Percentiles rank a stretch among this genome's conserved stretches.
phyloP scores from a whole-genome alignment of 2,329 filamentous ascomycete species.

The Pochonia chlamydosporia region DNA sequence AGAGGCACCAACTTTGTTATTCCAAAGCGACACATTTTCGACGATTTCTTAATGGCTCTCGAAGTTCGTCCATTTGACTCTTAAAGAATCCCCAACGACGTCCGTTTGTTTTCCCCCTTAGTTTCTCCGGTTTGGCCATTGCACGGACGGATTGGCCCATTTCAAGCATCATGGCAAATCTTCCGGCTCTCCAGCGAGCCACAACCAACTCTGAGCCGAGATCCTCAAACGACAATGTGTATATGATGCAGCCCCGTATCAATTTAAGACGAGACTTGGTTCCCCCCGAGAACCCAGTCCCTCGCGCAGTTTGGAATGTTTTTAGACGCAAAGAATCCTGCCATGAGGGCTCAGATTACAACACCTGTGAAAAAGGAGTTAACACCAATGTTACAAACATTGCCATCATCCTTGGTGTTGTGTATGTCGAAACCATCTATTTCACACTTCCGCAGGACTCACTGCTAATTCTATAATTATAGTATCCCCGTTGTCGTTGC shows the following conservation, averaged over 20 bases:
- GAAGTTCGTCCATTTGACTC: conserved; percentile 9
- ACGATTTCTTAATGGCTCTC: conserved; percentile 16
- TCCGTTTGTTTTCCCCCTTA: too few species aligned
- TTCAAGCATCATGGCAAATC: conserved; percentile 6
- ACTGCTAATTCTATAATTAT: conserved; percentile 7
- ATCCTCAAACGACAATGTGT: conserved; percentile 11
- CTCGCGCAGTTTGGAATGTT: conserved; percentile 10
- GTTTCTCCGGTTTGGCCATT: too few species aligned
- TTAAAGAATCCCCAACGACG: not conserved
- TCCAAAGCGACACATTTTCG: not conserved
- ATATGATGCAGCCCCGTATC: conserved; percentile 21
- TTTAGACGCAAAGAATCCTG: conserved; percentile 7
- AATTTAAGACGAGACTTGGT: conserved; percentile 16
- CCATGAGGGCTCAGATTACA: conserved; percentile 15
- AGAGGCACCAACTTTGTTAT: not conserved
- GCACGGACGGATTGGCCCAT: too few species aligned
- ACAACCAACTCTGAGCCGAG: conserved; percentile 10
- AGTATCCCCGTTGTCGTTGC: conserved; percentile 73
- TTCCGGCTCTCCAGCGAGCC: not conserved
- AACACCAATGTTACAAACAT: conserved; percentile 51
- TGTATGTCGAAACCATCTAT: conserved; percentile 48
- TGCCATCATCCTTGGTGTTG: conserved; percentile 62
- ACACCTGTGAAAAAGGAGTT: conserved; percentile 55
- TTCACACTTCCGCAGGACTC: not conserved
- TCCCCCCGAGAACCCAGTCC: not conserved